Evolutionary conservation across 768 basidiomycete genomes (phyloP).

Genomic region (Daedaleopsis sinensis): DNA sequence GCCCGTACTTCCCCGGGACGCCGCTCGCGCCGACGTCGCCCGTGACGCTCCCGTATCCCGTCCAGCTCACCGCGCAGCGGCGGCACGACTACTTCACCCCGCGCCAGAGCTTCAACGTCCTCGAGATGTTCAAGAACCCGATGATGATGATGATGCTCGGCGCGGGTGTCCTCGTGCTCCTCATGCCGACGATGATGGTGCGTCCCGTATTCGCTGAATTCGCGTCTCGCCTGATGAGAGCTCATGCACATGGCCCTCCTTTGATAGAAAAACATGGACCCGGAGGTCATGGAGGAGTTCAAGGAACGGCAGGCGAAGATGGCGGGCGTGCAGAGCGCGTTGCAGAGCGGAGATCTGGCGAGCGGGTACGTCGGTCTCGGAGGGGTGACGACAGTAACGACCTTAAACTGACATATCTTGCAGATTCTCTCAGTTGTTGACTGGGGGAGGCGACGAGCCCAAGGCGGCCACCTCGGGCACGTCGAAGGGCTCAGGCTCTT

Average conservation of each 20-base stretch:
- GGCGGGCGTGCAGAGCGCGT: conserved; percentile 54
- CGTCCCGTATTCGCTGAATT: conserved; percentile 11
- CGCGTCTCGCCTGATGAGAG: not conserved
- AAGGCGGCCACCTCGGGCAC: conserved; percentile 26
- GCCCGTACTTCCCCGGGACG: conserved; percentile 69
- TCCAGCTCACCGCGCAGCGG: conserved; percentile 55
- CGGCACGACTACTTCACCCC: conserved; percentile 69
- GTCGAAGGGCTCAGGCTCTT: conserved; percentile 17
- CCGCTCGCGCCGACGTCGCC: conserved; percentile 62
- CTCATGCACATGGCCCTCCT: not conserved
- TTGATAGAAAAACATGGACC: conserved; percentile 78
- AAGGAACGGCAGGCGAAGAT: conserved; percentile 62
- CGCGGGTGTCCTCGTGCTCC: conserved; percentile 67
- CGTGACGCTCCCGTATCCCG: conserved; percentile 61
- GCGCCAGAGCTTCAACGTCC: conserved; percentile 69
- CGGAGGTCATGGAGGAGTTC: conserved; percentile 66
- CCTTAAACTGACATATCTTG: not conserved
- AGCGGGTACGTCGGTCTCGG: conserved; percentile 46
- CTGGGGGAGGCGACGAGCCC: conserved; percentile 41
- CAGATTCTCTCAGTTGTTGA: conserved; percentile 49
- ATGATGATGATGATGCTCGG: conserved; percentile 83
- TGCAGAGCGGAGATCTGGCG: conserved; percentile 62
- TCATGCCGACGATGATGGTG: conserved; percentile 79
- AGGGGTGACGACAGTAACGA: not conserved
- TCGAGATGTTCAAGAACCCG: conserved; percentile 79